A percentile compares a stretch with the other conserved stretches of the same genome.
Evolutionary conservation across 805 yeast species (phyloP).

Genomic region (Candida pini): DNA sequence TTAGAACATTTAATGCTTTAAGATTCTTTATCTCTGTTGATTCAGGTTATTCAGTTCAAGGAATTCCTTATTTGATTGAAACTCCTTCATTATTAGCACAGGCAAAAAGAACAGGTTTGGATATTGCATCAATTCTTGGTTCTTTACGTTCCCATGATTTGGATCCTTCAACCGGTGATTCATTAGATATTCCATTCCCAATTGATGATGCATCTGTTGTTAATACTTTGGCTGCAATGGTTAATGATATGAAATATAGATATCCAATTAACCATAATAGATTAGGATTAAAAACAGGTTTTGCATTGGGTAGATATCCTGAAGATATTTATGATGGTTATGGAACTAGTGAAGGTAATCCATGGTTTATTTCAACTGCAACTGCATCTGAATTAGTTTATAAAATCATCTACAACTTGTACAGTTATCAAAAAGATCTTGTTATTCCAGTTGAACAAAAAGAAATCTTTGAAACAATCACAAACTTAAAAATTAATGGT

Average conservation of each 20-base stretch:
- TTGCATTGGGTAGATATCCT: constrained; percentile 86
- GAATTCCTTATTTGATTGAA: constrained; percentile 59
- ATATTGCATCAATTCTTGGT: constrained; percentile 64
- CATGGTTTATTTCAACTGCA: constrained; percentile 84
- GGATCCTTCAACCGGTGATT: constrained; percentile 26
- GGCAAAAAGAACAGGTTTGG: constrained; percentile 63
- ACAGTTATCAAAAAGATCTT: constrained; percentile 36
- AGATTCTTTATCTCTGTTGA: constrained; percentile 34
- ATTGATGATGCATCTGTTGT: constrained; percentile 52
- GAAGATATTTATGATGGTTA: constrained; percentile 85
- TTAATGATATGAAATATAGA: constrained; percentile 62
- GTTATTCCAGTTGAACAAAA: constrained; percentile 24
- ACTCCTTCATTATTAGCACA: constrained; percentile 43
- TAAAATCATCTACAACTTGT: constrained; percentile 44
- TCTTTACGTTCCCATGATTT: constrained; percentile 39
- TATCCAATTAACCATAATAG: constrained; percentile 69
- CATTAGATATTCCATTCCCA: constrained; percentile 52
- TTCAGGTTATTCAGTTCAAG: constrained; percentile 35
- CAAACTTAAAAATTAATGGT: constrained; percentile 16
- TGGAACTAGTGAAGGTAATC: constrained; percentile 74
- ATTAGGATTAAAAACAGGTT: constrained; percentile 38
- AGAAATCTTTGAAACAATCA: constrained; percentile 17
- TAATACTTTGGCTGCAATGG: constrained; percentile 58
- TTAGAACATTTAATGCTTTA: constrained; percentile 29
- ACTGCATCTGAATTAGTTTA: constrained; percentile 62